Evolutionary conservation across 345 rosid species (phyloP).

Genomic region (Garcia nutans): DNA sequence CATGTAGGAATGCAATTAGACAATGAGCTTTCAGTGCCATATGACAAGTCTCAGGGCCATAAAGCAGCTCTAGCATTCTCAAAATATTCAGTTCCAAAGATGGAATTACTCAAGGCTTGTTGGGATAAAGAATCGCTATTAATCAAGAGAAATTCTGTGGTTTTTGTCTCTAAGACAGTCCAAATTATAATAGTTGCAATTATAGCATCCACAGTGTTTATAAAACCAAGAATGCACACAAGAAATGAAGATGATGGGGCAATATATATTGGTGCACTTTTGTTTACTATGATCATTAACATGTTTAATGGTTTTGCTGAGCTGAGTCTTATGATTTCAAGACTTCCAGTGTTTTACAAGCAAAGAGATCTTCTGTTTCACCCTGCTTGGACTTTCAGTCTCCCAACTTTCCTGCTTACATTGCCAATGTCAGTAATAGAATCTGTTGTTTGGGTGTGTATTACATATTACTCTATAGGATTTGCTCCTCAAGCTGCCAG

Average conservation of each 20-base stretch:
- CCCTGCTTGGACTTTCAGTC: conserved; percentile 80
- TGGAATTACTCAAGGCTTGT: conserved; percentile 69
- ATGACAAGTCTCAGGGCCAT: conserved; percentile 57
- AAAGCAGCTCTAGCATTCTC: conserved; percentile 68
- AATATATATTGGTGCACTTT: conserved; percentile 50
- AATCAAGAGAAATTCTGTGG: conserved; percentile 61
- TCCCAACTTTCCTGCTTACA: conserved; percentile 61
- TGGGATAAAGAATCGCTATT: conserved; percentile 82
- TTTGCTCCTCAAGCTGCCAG: conserved; percentile 74
- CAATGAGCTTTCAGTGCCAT: conserved; percentile 63
- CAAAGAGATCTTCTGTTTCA: conserved; percentile 83
- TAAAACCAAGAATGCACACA: conserved; percentile 62
- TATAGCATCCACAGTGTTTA: conserved; percentile 58
- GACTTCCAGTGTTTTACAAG: conserved; percentile 91
- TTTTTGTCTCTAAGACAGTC: conserved; percentile 68
- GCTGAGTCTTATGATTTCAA: conserved; percentile 60
- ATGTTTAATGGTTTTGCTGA: conserved; percentile 91
- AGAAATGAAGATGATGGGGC: conserved; percentile 55
- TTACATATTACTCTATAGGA: conserved; percentile 68
- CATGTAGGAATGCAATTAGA: conserved; percentile 63
- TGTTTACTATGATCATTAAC: conserved; percentile 59
- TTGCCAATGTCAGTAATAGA: conserved; percentile 77
- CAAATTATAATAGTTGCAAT: conserved; percentile 64
- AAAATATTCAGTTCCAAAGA: conserved; percentile 53
- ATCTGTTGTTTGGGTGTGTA: conserved; percentile 56